Base-by-base conservation (phyloP, 306 rosid species). In the Fagus crenata region DNA sequence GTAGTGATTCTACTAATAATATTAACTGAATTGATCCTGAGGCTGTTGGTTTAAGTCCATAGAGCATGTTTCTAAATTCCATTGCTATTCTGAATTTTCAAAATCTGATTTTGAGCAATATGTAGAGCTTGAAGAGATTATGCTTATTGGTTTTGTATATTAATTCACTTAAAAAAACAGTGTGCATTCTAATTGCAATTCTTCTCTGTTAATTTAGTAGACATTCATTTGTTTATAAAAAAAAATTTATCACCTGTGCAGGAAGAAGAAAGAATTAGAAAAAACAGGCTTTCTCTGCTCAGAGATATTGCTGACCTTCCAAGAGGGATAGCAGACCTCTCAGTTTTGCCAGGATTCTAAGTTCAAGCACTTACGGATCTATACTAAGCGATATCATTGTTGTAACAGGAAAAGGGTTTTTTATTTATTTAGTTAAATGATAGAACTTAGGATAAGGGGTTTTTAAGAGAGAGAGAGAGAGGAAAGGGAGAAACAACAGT, bases 271-370 rank as follows among this genome's bases (percentile, higher is more conserved):
- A 88, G 81, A 67, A 84, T 90, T 75, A 87, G 98, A 72, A 86
- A 82, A 35, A 94, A 94, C 89, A 88, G 96, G 86, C 87, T 94
- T 51, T 80, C 90, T 72, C 75, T 94, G 89, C 91, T 92, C 13
- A 94, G 89, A 81, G 88, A 79, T 77, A 88, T 94, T 80, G 86
- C 98, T 35, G 94, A 94, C 56, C 98, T 94, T 37, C 94, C 98
- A 36, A 88, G 72, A 77, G 98, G 97, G 68, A 85, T 92, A 76
- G 98, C 92, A 46, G 98, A 92, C 76, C 90, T 94, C 28, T 85
- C 97, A 22, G 56, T 86, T 75, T 79, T 94, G 54, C 96, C 98
- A 1, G 98, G 98, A 77, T 94, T 94, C 82, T 92, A 69, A 88
- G 84, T 79, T 67, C 3, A 39, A 67, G n/a, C 51, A 1, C 49